These are phyloP conservation scores for Microdochium paspali DNA, from an alignment of 2,329 filamentous ascomycete species.

Conservation along the genomic window DNA sequence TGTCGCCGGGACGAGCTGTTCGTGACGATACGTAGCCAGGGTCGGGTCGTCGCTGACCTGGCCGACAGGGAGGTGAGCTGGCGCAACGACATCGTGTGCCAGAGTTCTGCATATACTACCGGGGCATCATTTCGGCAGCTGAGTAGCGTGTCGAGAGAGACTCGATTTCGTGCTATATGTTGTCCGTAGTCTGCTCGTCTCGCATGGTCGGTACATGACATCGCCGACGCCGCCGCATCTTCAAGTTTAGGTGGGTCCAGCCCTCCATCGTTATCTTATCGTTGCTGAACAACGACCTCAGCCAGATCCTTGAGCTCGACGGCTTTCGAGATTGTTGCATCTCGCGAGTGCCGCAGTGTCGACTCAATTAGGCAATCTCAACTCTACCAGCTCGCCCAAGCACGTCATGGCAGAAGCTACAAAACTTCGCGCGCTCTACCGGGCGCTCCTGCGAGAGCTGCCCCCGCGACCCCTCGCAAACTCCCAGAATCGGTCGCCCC, in stretches of 20 bases:
- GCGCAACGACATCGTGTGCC: conserved; percentile 7
- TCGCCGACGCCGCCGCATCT: background rate
- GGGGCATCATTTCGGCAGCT: background rate
- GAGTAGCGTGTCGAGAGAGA: background rate
- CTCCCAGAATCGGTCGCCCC: conserved; percentile 46
- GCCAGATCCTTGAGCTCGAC: too few relatives aligned
- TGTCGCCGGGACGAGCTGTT: background rate
- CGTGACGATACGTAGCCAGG: conserved; percentile 9
- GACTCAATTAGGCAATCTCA: background rate
- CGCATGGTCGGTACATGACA: background rate
- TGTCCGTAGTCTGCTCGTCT: background rate
- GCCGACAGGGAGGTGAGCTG: conserved; percentile 14
- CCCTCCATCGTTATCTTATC: background rate
- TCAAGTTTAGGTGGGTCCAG: background rate
- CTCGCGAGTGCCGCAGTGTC: background rate
- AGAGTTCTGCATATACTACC: background rate
- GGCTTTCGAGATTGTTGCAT: too few relatives aligned
- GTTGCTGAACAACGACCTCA: too few relatives aligned
- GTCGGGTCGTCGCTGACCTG: conserved; percentile 16
- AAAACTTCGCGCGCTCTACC: conserved; percentile 70
- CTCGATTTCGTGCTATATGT: too few relatives aligned
- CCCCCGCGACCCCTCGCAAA: conserved; percentile 56
- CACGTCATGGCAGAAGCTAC: conserved; percentile 29
- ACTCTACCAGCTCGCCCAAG: background rate
- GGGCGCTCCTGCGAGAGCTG: conserved; percentile 79